These are phyloP conservation scores for Schoenoplectus triqueter DNA, from an alignment of 202 grass and related monocot genomes.

Conservation along the genomic window DNA sequence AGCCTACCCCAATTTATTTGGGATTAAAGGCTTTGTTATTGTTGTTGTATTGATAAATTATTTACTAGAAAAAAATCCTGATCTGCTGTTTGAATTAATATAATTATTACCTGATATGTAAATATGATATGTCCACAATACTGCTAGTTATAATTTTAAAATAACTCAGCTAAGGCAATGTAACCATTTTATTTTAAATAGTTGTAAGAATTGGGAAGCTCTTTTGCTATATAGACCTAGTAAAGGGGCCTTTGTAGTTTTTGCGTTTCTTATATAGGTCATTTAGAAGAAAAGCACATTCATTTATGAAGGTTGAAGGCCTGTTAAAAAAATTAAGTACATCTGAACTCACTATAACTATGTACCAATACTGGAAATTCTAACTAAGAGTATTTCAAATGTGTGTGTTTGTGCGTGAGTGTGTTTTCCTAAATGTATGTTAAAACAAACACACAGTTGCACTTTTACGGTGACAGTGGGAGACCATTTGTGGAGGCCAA, in stretches of 20 bases:
- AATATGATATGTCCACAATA: neutral
- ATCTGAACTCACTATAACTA: neutral
- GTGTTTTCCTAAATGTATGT: constrained; percentile 34
- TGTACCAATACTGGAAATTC: neutral
- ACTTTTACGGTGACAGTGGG: constrained; percentile 58
- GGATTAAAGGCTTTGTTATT: too few species aligned
- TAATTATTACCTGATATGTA: neutral
- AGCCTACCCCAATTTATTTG: too few species aligned
- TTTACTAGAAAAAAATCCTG: neutral
- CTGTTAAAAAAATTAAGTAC: neutral
- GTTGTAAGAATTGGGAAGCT: neutral
- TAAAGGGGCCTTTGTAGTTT: neutral
- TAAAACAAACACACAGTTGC: constrained; percentile 36
- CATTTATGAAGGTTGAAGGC: neutral
- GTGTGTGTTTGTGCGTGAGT: constrained; percentile 26
- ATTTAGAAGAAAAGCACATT: neutral
- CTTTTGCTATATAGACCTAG: neutral
- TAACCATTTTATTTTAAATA: neutral
- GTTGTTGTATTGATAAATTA: too few species aligned
- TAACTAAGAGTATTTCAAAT: neutral
- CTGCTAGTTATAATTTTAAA: neutral
- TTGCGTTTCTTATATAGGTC: neutral
- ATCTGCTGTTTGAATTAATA: neutral
- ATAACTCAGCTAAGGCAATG: neutral
- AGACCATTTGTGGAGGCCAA: constrained; percentile 74